These are phyloP conservation scores for Rhizopus delemar DNA, from an alignment of 371 early-diverging fungal genomes.

Conservation along the genomic window DNA sequence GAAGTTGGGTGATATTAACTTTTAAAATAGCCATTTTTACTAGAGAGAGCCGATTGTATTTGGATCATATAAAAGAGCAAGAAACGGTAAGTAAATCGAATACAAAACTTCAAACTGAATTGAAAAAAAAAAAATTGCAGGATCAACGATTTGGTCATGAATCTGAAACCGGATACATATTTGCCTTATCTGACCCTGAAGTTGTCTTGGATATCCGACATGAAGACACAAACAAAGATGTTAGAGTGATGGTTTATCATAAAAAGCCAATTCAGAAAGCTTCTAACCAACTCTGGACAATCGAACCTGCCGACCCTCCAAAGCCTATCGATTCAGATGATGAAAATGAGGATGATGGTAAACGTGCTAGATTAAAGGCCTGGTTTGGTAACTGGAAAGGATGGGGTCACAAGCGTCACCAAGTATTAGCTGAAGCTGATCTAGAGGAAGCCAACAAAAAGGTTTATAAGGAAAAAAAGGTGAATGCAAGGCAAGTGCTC, in stretches of 20 bases:
- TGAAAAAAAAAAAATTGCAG: slow-evolving; percentile 19
- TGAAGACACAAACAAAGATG: slow-evolving; percentile 26
- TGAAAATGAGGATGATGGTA: slow-evolving; percentile 37
- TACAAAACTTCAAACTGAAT: slow-evolving; percentile 2
- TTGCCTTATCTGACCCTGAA: slow-evolving; percentile 24
- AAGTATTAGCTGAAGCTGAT: slow-evolving; percentile 27
- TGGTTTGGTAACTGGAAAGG: slow-evolving; percentile 40
- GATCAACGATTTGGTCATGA: slow-evolving; percentile 40
- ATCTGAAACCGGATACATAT: slow-evolving; percentile 29
- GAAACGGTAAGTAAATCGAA: slow-evolving; percentile 29
- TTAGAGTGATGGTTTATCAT: slow-evolving; percentile 26
- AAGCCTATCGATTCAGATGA: slow-evolving; percentile 29
- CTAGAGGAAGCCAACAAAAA: slow-evolving; percentile 39
- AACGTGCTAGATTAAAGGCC: slow-evolving; percentile 33
- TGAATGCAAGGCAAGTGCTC: slow-evolving; percentile 24
- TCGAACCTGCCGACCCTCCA: slow-evolving; percentile 34
- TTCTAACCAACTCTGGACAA: slow-evolving; percentile 28
- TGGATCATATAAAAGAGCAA: slow-evolving; percentile 44
- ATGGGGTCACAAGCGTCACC: slow-evolving; percentile 30
- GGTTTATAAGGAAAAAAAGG: slow-evolving; percentile 36
- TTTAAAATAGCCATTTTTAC: slow-evolving; percentile 39
- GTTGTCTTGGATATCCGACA: slow-evolving; percentile 31
- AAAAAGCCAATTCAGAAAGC: slow-evolving; percentile 28
- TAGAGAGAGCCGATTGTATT: slow-evolving; percentile 35
- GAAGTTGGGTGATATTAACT: background rate